Evolutionary conservation across 495 filamentous ascomycete species (phyloP).

Genomic region (Aspergillus campestris): DNA sequence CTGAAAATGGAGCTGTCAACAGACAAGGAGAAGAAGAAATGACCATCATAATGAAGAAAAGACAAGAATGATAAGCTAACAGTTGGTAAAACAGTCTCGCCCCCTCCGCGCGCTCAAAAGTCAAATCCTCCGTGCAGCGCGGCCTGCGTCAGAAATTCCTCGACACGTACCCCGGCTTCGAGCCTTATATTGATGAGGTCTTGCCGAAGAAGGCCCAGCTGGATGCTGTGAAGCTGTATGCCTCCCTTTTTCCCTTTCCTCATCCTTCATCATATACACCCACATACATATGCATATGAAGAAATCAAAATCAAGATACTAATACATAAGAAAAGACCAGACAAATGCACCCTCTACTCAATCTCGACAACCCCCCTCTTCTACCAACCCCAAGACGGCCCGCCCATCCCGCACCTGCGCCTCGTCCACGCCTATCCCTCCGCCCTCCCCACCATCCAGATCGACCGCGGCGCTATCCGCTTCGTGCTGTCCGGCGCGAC

Average conservation of each 20-base stretch:
- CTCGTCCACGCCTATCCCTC: conserved; percentile 58
- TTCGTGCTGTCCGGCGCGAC: conserved; percentile 90
- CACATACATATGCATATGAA: neutral
- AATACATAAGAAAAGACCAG: conserved; percentile 60
- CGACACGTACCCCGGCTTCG: conserved; percentile 77
- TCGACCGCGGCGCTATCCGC: conserved; percentile 92
- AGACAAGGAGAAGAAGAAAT: too few relatives aligned
- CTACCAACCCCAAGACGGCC: conserved; percentile 80
- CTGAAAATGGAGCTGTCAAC: too few relatives aligned
- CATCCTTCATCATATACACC: neutral
- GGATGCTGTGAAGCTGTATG: conserved; percentile 76
- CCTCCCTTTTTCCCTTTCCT: neutral
- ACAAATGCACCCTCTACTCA: conserved; percentile 78
- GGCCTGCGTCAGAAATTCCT: conserved; percentile 71
- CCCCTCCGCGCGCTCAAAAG: conserved; percentile 78
- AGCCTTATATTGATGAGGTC: conserved; percentile 86
- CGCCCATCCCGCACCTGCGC: conserved; percentile 68
- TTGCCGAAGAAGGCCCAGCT: conserved; percentile 93
- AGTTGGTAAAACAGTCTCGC: conserved; percentile 51
- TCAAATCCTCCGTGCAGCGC: conserved; percentile 93
- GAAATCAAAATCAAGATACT: conserved; percentile 1
- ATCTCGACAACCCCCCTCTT: conserved; percentile 70
- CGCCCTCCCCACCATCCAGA: conserved; percentile 45
- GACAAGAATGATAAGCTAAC: conserved; percentile 12
- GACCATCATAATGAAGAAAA: neutral